Evolutionary conservation across 495 filamentous ascomycete species (phyloP).

Genomic region (Aspergillus nanangensis): DNA sequence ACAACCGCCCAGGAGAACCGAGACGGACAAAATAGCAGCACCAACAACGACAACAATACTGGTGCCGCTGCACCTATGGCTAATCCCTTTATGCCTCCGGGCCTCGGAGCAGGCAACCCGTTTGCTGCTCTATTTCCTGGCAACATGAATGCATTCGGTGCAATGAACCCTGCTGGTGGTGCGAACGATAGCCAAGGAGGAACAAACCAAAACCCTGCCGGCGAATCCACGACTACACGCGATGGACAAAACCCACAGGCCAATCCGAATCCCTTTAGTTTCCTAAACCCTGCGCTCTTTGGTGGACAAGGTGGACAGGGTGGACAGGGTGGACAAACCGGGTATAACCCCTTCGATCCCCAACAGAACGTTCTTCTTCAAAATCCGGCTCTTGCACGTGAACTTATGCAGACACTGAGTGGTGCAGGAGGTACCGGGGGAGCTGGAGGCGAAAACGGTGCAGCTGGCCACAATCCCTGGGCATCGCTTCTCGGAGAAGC

Average conservation of each 20-base stretch:
- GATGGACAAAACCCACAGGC: slow-evolving; percentile 27
- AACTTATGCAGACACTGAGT: slow-evolving; percentile 43
- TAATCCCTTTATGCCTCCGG: slow-evolving; percentile 40
- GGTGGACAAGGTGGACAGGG: slow-evolving; percentile 22
- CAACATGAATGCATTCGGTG: slow-evolving; percentile 29
- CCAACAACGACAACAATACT: background rate
- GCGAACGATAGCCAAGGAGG: slow-evolving; percentile 21
- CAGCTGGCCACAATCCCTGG: slow-evolving; percentile 29
- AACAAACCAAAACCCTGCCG: too few relatives aligned
- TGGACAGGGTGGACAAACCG: slow-evolving; percentile 25
- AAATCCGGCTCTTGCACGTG: slow-evolving; percentile 43
- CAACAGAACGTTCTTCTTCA: slow-evolving; percentile 44
- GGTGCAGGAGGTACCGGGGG: slow-evolving; percentile 29
- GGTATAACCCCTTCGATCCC: slow-evolving; percentile 42
- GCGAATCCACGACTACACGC: slow-evolving; percentile 18
- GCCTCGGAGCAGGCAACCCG: slow-evolving; percentile 58
- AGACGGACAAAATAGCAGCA: slow-evolving; percentile 33
- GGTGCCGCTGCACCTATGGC: slow-evolving; percentile 6
- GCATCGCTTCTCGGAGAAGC: slow-evolving; percentile 38
- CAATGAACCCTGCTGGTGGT: slow-evolving; percentile 26
- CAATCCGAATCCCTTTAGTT: slow-evolving; percentile 48
- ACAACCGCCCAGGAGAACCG: slow-evolving; percentile 49
- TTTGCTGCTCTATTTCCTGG: slow-evolving; percentile 65
- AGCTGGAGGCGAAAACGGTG: slow-evolving; percentile 22
- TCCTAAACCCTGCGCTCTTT: slow-evolving; percentile 43